phyloP scores from a whole-genome alignment of 768 basidiomycete genomes.

The Gymnopilus dilepis region DNA sequence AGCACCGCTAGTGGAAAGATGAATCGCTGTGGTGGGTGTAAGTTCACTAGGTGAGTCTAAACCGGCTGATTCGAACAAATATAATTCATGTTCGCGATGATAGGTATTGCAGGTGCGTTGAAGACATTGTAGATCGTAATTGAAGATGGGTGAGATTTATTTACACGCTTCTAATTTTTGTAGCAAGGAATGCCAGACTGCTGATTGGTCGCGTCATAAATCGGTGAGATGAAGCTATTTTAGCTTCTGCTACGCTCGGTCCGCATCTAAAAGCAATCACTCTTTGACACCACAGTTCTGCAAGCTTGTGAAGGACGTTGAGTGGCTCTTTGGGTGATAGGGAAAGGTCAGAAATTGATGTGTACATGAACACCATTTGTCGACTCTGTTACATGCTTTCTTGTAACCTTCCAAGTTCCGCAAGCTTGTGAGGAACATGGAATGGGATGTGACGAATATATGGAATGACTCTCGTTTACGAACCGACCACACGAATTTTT shows the following conservation, averaged over 20 bases:
- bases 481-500: neutral
- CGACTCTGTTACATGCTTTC: neutral
- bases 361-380: too few species aligned
- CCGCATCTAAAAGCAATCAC: neutral
- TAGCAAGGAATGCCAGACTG: conserved; percentile 23
- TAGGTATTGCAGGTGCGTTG: conserved; percentile 15
- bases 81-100: neutral
- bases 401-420: conserved; percentile 13
- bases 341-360: too few species aligned
- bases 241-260: neutral
- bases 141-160: neutral
- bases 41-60: conserved; percentile 21
- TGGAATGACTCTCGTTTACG: neutral
- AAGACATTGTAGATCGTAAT: neutral
- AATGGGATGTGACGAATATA: conserved; percentile 15
- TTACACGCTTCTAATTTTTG: neutral
- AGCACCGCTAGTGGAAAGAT: conserved; percentile 13
- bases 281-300: conserved; percentile 11
- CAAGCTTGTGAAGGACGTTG: conserved; percentile 22
- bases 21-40: conserved; percentile 25
- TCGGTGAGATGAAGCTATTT: conserved; percentile 10
- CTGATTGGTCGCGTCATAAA: conserved; percentile 28
- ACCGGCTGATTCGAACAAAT: neutral
- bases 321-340: conserved; percentile 17
- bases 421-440: conserved; percentile 22